Conservation (phyloP, 2,329 filamentous ascomycete genomes). For the Monosporascus sp. region DNA sequence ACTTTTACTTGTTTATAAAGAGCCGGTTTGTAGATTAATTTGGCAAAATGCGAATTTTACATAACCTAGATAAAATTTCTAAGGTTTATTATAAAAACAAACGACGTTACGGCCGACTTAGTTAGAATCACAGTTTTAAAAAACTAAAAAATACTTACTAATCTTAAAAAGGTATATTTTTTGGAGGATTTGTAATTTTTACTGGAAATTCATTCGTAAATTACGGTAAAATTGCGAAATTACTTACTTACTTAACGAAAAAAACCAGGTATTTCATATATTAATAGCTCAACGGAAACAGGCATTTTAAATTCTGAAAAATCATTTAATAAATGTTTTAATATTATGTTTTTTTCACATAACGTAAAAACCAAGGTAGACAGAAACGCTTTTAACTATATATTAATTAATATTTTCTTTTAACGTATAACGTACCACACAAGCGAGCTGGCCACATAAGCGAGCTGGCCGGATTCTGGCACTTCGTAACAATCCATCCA, state of each 20-base stretch:
- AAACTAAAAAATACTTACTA: too few species aligned
- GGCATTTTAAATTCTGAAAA: not conserved
- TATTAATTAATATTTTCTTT: not conserved
- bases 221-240: not conserved
- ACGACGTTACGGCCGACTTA: too few species aligned
- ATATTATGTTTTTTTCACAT: not conserved
- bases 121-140: too few species aligned
- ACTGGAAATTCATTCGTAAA: slow-evolving; percentile 1
- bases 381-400: not conserved
- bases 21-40: not conserved
- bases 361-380: not conserved
- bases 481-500: too few species aligned
- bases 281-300: not conserved
- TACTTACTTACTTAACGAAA: slow-evolving; percentile 1
- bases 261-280: not conserved
- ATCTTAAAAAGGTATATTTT: too few species aligned
- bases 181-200: slow-evolving; percentile 4
- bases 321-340: not conserved
- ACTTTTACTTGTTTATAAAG: not conserved
- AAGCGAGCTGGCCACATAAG: too few species aligned
- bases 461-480: too few species aligned
- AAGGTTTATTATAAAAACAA: too few species aligned
- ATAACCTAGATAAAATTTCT: not conserved
- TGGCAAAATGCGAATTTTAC: slow-evolving; percentile 1
- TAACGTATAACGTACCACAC: too few species aligned